Base-by-base conservation (phyloP, 78 protist species). In the Monocercomonoides exilis region DNA sequence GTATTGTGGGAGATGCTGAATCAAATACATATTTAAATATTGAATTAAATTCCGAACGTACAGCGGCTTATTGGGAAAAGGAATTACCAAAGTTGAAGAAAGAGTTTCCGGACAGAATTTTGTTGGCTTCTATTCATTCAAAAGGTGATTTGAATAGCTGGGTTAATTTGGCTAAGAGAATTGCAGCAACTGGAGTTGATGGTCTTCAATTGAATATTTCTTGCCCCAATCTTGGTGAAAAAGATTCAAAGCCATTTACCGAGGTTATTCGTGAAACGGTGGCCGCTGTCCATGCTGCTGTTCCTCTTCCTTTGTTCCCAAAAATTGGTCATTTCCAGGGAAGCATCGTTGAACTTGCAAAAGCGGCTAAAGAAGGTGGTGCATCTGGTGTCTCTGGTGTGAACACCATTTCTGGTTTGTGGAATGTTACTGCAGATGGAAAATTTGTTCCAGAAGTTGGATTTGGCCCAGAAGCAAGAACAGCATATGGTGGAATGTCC, bases 21-120 rank as follows among this genome's bases (percentile, higher is more conserved):
- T 94, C 63, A 97, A 95, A 88, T 90, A 94, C 41, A 87, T 97
- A 94, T 94, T 85, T 95, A 2, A 97, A 97, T 92, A 95, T 97
- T 77, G 97, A 95, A 79, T 89, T 97, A 36, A 95, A 96, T 84
- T 89, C 95, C 38, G 99, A 97, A 77, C 94, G 96, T 87, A 85
- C 94, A 1, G 90, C 93, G 44, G 93, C 90, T 63, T 96, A 97
- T 90, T 97, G 99, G 99, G 2, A 2, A 33, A 45, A 80, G 44
- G 41, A 36, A 34, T 2, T 87, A n/a, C 77, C 41, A 11, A 38
- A n/a, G n/a, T 1, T 90, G 44, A 90, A 87, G 86, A 64, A 43
- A n/a, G 80, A 87, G 42, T 87, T 46, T 80, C 92, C 92, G 77
- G 3, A 87, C 0, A 0, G 1, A 5, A 4, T 90, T 34, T 0